Percentiles rank a stretch among this genome's conserved stretches.
phyloP scores from a whole-genome alignment of 2,329 filamentous ascomycete species.

The Knufia fluminis region DNA sequence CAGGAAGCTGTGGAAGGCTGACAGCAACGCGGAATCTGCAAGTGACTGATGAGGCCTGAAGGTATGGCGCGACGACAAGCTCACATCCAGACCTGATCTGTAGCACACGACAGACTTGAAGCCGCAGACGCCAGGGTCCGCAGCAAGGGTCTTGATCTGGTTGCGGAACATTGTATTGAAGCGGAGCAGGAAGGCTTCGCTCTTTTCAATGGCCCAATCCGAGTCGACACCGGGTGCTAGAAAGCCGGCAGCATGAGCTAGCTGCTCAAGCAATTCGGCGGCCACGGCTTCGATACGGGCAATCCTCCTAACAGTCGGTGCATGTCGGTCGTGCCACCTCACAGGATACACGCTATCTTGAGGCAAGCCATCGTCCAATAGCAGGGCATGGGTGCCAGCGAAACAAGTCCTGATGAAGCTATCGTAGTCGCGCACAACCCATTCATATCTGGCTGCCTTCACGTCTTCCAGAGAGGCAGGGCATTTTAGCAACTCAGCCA shows the following conservation, averaged over 20 bases:
- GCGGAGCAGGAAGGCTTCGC: slow-evolving; percentile 22
- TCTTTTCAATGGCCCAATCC: slow-evolving; percentile 28
- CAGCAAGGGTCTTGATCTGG: slow-evolving; percentile 48
- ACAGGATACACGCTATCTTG: slow-evolving; percentile 49
- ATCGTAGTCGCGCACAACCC: slow-evolving; percentile 42
- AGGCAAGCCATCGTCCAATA: slow-evolving; percentile 70
- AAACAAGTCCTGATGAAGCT: slow-evolving; percentile 57
- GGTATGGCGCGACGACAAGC: slow-evolving; percentile 23
- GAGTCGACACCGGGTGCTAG: slow-evolving; percentile 32
- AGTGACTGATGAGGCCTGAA: slow-evolving; percentile 23
- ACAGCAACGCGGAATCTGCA: slow-evolving; percentile 18
- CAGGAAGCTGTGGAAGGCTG: slow-evolving; percentile 21
- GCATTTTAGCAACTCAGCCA: slow-evolving; percentile 56
- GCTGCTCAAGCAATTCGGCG: slow-evolving; percentile 49
- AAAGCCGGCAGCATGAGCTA: slow-evolving; percentile 32
- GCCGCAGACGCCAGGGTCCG: slow-evolving; percentile 59
- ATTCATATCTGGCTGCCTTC: slow-evolving; percentile 39
- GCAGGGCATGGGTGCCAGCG: slow-evolving; percentile 59
- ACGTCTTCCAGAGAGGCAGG: slow-evolving; percentile 54
- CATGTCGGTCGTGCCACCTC: slow-evolving; percentile 57
- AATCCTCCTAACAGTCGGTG: slow-evolving; percentile 56
- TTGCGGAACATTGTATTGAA: slow-evolving; percentile 44
- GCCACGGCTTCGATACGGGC: slow-evolving; percentile 69
- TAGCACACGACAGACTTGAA: slow-evolving; percentile 84
- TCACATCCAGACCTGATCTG: slow-evolving; percentile 60